phyloP scores from a whole-genome alignment of 1,139 yeast genomes.

The Nakaseomyces glabratus region DNA sequence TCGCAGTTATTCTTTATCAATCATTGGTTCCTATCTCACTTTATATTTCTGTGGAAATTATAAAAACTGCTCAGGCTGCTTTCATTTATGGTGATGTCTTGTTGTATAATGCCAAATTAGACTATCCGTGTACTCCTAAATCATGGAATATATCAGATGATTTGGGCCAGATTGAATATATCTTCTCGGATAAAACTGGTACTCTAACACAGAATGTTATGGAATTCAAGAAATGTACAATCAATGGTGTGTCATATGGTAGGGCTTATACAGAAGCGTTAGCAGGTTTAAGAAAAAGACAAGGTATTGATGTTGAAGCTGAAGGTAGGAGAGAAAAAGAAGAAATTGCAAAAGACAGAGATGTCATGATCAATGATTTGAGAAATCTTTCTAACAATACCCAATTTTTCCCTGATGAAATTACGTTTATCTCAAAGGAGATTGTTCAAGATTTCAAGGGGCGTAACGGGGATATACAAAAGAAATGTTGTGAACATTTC shows the following conservation, averaged over 20 bases:
- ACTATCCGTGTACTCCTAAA: conserved; percentile 93
- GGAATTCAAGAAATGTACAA: conserved; percentile 92
- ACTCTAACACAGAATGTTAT: conserved; percentile 92
- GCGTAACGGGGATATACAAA: conserved; percentile 46
- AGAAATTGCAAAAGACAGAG: conserved; percentile 55
- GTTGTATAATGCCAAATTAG: conserved; percentile 77
- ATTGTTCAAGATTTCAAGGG: conserved; percentile 48
- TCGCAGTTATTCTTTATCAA: conserved; percentile 80
- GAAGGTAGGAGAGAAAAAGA: conserved; percentile 57
- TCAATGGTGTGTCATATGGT: conserved; percentile 79
- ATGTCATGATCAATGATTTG: conserved; percentile 54
- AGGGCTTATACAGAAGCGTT: conserved; percentile 93
- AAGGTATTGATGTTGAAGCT: conserved; percentile 67
- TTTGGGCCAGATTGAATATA: conserved; percentile 90
- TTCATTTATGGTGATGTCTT: conserved; percentile 82
- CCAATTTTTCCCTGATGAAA: conserved; percentile 52
- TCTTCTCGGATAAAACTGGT: conserved; percentile 95
- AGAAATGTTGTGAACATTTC: conserved; percentile 59
- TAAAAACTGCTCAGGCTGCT: conserved; percentile 88
- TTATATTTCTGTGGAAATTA: conserved; percentile 89
- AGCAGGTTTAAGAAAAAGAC: conserved; percentile 83
- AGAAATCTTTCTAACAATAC: conserved; percentile 38
- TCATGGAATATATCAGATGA: conserved; percentile 97
- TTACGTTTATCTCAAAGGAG: conserved; percentile 74
- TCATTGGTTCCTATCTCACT: conserved; percentile 90